These are phyloP conservation scores for Penicillium sp. DNA, from an alignment of 2,329 filamentous ascomycete species.

Conservation along the genomic window DNA sequence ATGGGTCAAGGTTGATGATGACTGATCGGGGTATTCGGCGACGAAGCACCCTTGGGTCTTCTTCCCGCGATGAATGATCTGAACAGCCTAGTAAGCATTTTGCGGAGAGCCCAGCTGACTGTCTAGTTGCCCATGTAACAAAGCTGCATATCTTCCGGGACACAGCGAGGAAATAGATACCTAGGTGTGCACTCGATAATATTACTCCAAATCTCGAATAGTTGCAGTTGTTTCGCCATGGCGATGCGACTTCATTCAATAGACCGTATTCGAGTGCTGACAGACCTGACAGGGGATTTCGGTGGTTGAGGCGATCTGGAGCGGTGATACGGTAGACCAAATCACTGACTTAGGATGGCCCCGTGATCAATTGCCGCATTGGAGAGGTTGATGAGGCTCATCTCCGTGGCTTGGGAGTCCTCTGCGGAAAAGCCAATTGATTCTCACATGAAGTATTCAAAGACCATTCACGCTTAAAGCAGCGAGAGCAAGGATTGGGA, in stretches of 20 bases:
- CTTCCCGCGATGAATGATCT: not conserved
- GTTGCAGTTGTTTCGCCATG: too few species aligned
- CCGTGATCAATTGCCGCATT: not conserved
- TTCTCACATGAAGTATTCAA: not conserved
- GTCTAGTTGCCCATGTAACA: not conserved
- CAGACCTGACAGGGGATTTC: not conserved
- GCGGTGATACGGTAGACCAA: not conserved
- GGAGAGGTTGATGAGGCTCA: not conserved
- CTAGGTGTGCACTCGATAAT: too few species aligned
- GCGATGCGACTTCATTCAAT: not conserved
- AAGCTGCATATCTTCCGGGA: not conserved
- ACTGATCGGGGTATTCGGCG: not conserved
- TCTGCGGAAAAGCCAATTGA: not conserved
- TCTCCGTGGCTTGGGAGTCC: not conserved
- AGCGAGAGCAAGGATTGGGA: not conserved
- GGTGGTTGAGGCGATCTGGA: not conserved
- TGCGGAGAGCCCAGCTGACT: not conserved
- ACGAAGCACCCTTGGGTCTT: not conserved
- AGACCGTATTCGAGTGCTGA: not conserved
- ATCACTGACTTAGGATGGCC: not conserved
- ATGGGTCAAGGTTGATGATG: not conserved
- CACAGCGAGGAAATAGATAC: too few species aligned
- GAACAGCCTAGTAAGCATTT: not conserved
- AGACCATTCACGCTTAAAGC: not conserved
- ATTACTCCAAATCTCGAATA: too few species aligned